Conservation (phyloP, 495 filamentous ascomycete species). For the Aspergillus egyptiacus region DNA sequence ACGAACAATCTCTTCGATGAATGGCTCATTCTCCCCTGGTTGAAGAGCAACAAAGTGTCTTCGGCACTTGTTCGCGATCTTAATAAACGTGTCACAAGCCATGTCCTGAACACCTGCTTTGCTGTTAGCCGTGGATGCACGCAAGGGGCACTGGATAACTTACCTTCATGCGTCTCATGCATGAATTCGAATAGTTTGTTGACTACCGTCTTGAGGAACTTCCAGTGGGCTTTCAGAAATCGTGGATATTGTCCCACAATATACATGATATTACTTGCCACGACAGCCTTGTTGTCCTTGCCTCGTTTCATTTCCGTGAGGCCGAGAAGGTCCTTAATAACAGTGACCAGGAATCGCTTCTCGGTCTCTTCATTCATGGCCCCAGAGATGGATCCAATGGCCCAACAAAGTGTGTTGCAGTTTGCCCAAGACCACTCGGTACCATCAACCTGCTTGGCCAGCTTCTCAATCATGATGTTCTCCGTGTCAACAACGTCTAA, state of each 20-base stretch:
- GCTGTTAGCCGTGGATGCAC: constrained; percentile 24
- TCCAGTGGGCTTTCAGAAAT: constrained; percentile 98
- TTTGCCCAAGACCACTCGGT: constrained; percentile 98
- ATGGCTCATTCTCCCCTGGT: constrained; percentile 88
- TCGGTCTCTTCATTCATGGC: constrained; percentile 99
- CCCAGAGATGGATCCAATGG: constrained; percentile 95
- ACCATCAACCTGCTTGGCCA: constrained; percentile 88
- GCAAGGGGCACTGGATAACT: constrained; percentile 18
- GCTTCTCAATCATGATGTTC: constrained; percentile 97
- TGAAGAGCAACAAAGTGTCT: constrained; percentile 96
- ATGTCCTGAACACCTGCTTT: constrained; percentile 89
- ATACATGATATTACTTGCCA: constrained; percentile 99
- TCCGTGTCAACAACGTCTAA: constrained; percentile 96
- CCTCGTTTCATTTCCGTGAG: constrained; percentile 98
- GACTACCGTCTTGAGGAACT: constrained; percentile 98
- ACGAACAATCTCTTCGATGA: constrained; percentile 97
- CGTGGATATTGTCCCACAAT: constrained; percentile 98
- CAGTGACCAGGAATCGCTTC: constrained; percentile 95
- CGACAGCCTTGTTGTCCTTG: constrained; percentile 98
- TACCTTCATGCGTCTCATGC: constrained; percentile 98
- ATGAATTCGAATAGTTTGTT: constrained; percentile 99
- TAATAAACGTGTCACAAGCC: constrained; percentile 99
- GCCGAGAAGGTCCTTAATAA: constrained; percentile 97
- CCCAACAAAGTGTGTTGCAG: constrained; percentile 99
- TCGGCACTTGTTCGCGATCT: constrained; percentile 97